Base-by-base conservation (phyloP, 2,329 filamentous ascomycete species). In the Aspergillus candidus region DNA sequence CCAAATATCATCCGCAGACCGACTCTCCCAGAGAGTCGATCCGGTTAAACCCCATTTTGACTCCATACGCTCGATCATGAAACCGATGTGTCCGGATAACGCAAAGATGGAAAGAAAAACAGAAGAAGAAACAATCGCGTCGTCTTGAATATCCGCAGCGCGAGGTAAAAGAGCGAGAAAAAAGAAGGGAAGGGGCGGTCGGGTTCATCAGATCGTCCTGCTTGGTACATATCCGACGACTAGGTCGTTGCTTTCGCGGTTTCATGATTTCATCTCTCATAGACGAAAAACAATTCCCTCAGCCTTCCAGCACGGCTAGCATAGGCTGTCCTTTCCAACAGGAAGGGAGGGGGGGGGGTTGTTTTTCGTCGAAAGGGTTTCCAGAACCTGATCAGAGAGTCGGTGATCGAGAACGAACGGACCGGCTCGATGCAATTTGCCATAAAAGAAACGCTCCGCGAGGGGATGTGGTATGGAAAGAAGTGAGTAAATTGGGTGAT, bases 261-360 rank as follows among this genome's bases (percentile, higher is more conserved):
- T 36, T 43, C 40, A 35, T 52, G 43, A 41, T 31, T 22, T 46
- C 46, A 43, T 50, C 18, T 46, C 43, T 50, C 44, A 30, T 45
- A 46, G 32, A 22, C 13, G 14, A 15, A 12, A 33, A 40, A 35
- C 37, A 29, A 40, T 37, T 35, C 31, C 39, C 39, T 30, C 32
- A 47, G 43, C 29, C 43, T 43, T 39, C 40, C 44, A 47, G 35
- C 40, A 50, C 49, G 44, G 29, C 51, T 41, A 48, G 43, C 47
- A 52, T 37, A 13, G 29, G 7, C 27, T 40, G 32, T 41, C 17
- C 22, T 27, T 11, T n/a, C 27, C 13, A 10, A 32, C 32, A 37
- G 27, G n/a, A 27, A 10, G 3, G 37, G 7, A 37, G 27, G n/a
- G 29, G 6, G 3, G 37, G 7, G 4, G 11, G 29, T 29, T 15